Conservation (phyloP, 495 filamentous ascomycete genomes). For the Bryoglossum gracile region DNA sequence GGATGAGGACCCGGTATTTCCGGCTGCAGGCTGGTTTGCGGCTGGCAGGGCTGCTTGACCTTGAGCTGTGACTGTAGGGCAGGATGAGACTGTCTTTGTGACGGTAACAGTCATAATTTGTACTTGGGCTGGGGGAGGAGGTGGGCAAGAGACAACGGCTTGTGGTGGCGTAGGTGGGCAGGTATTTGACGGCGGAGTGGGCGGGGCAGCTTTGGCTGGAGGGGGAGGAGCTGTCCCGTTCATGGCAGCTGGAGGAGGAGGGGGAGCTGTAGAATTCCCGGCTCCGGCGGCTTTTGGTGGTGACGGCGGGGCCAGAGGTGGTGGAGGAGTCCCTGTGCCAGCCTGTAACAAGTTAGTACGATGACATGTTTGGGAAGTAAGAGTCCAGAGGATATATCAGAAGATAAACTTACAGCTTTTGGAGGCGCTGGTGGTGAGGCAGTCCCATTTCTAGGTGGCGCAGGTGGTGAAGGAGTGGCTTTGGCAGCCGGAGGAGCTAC, state of each 20-base stretch:
- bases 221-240: not conserved
- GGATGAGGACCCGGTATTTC: not conserved
- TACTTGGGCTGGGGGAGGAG: not conserved
- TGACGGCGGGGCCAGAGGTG: not conserved
- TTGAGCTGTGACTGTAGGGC: not conserved
- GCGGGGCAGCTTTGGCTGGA: not conserved
- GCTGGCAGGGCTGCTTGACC: not conserved
- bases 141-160: not conserved
- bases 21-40: not conserved
- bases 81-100: not conserved
- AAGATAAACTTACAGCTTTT: not conserved
- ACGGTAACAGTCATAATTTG: constrained; percentile 5
- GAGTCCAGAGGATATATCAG: no score
- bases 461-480: not conserved
- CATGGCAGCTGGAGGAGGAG: not conserved
- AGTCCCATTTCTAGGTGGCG: not conserved
- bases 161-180: not conserved
- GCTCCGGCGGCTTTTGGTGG: no score
- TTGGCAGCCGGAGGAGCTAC: not conserved
- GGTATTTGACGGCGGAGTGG: not conserved
- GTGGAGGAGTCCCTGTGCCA: no score
- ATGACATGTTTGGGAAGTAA: no score
- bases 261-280: not conserved
- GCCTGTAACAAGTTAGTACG: no score
- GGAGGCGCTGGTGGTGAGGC: not conserved